Evolutionary conservation across 495 filamentous ascomycete genomes (phyloP), one percentile per base, ranked within the genome.

Genomic region (Daldinia childiae): DNA sequence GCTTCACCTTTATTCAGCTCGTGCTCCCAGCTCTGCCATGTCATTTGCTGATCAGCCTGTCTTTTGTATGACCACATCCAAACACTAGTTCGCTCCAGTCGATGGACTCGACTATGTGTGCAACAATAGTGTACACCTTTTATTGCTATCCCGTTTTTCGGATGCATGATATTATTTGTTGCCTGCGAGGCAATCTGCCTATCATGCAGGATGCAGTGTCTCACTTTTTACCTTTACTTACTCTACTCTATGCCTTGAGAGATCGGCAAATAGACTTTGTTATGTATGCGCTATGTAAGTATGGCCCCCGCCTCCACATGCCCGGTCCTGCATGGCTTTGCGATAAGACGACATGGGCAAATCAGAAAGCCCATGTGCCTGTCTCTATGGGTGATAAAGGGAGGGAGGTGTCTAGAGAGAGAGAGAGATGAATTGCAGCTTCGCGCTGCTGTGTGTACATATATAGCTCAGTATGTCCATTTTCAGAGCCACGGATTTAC

Each of bases 321-420:
- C 11, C 62, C 57, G 51, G 64, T 57, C 50, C 39, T 68, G 61
- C 66, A 68, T 66, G 52, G 61, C 56, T 24, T 36, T 45, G 71
- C 71, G 71, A 73, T 73, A 73, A 69, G 71, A 56, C 41, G 26
- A 39, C 51, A 59, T 62, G 66, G 62, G 48, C 71, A 59, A 73
- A 73, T 73, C 65, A 73, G 65, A 63, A 69, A 62, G 41, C 65
- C 65, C 66, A 73, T 73, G 71, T 73, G 64, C 65, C 70, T 73
- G 61, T 73, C n/a, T 62, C 39, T 54, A 32, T 59, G 62, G 61
- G 41, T 38, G 66, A 63, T 65, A 72, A 43, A 30, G 29, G 36
- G 57, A 12, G 27, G 24, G 30, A 21, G 43, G 3, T 48, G 43
- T 24, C 26, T 58, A 60, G 15, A 27, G n/a, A 43, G 15, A 54